Base-by-base conservation (phyloP, 768 basidiomycete species). In the Xerocomus spinulosus region DNA sequence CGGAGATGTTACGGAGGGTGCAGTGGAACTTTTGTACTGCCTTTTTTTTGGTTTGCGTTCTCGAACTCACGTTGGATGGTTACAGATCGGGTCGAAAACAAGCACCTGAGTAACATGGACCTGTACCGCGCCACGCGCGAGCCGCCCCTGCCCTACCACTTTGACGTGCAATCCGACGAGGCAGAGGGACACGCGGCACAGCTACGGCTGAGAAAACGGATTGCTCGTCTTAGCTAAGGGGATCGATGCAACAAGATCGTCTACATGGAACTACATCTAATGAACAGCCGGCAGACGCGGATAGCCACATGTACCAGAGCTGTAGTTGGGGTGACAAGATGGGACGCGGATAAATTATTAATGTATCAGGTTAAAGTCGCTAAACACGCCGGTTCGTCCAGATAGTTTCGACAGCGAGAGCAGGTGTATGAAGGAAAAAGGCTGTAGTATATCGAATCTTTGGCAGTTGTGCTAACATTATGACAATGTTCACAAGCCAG, bases 71-170 rank as follows among this genome's bases (percentile, higher is more conserved):
- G 12, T 28, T 56, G 42, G 12, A 32, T 4, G 28, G 7, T 38
- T 26, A 15, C 54, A 89, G 85, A 79, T 66, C 87, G 89, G 55
- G 68, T 91, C 34, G 89, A 94, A 66, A 92, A 88, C 68, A 93
- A 96, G 68, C 93, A 96, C 54, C 69, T 94, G 23, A 88, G 89
- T 73, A 96, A 96, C 64, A 81, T 88, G 66, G 90, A 91, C 75
- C 88, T 92, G 57, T 92, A 91, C 64, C 89, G 92, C 20, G 81
- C 88, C 35, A 91, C 87, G 2, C 76, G 85, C 21, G 92, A 96
- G 58, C 81, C 92, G 13, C 87, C 90, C 0, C 68, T 96, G 28
- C 92, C 91, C 2, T 95, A 94, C 64, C 61, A 70, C 2, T 69
- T 83, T 44, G 78, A 83, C 38, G 48, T 54, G 25, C 60, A 70